Conservation (phyloP, 2,329 filamentous ascomycete species). For the Cytospora schulzeri region DNA sequence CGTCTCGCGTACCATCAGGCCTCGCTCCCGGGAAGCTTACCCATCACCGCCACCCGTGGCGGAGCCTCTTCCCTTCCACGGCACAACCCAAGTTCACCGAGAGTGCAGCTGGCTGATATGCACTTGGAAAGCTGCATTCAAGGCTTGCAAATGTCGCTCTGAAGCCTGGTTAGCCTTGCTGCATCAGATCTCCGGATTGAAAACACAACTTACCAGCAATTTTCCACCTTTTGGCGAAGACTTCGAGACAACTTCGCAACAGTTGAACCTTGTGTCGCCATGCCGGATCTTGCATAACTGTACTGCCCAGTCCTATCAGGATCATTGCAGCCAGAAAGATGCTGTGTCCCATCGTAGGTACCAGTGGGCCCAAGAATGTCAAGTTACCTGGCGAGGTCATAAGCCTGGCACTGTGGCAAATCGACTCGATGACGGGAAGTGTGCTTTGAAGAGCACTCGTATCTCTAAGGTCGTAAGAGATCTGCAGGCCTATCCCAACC, state of each 20-base stretch:
- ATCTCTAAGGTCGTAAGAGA: constrained; percentile 21
- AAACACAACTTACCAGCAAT: constrained; percentile 33
- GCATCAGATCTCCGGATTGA: not conserved
- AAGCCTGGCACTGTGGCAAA: constrained; percentile 31
- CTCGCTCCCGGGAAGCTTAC: not conserved
- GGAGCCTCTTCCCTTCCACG: not conserved
- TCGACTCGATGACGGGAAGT: constrained; percentile 30
- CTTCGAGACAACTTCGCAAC: constrained; percentile 31
- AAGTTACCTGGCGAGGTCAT: constrained; percentile 26
- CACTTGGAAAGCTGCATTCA: constrained; percentile 22
- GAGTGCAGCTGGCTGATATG: constrained; percentile 17
- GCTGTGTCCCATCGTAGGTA: constrained; percentile 33
- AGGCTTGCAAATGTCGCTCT: constrained; percentile 26
- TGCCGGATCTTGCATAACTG: constrained; percentile 29
- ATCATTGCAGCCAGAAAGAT: constrained; percentile 33
- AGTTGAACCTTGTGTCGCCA: constrained; percentile 33
- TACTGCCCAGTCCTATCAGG: constrained; percentile 33
- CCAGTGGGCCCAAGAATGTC: constrained; percentile 27
- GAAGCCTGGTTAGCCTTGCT: not conserved
- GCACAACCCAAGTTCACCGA: not conserved
- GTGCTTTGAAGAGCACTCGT: constrained; percentile 30
- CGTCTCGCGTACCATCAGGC: not conserved
- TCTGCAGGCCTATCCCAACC: constrained; percentile 15
- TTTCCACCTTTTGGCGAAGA: constrained; percentile 33
- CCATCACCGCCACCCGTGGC: not conserved